Percentiles rank a stretch among this genome's conserved stretches.
phyloP scores from a whole-genome alignment of 352 stramenopile genomes.

The Phytopythium litorale region DNA sequence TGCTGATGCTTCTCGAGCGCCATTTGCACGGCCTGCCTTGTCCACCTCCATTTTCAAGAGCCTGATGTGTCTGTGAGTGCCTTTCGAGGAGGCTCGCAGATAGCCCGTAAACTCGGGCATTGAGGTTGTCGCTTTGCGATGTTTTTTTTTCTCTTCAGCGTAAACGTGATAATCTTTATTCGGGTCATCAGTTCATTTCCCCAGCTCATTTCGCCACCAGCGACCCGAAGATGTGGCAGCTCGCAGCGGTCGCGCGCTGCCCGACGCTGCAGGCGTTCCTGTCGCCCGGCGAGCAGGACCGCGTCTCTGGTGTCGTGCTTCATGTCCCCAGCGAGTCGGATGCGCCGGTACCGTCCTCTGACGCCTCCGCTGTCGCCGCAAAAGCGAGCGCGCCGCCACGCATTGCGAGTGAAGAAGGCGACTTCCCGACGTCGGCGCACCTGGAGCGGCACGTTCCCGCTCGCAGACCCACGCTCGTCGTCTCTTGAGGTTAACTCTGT shows the following conservation, averaged over 20 bases:
- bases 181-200: neutral
- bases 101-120: too few species aligned
- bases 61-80: too few species aligned
- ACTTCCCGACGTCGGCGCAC: conserved; percentile 19
- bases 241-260: conserved; percentile 33
- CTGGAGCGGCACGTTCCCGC: conserved; percentile 32
- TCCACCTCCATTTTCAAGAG: too few species aligned
- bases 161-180: too few species aligned
- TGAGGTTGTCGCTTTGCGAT: too few species aligned
- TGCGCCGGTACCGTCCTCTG: neutral
- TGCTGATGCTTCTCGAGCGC: too few species aligned
- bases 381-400: neutral
- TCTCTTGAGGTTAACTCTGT: neutral
- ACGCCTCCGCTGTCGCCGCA: neutral
- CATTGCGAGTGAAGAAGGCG: too few species aligned
- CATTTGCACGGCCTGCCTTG: too few species aligned
- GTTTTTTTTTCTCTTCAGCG: too few species aligned
- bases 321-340: neutral
- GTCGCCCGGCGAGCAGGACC: conserved; percentile 18
- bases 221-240: conserved; percentile 24
- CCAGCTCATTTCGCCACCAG: too few species aligned
- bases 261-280: conserved; percentile 37
- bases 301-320: conserved; percentile 2
- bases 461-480: neutral
- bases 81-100: too few species aligned